Evolutionary conservation across 73 alveolate species (phyloP).

Genomic region (Stentor coeruleus): DNA sequence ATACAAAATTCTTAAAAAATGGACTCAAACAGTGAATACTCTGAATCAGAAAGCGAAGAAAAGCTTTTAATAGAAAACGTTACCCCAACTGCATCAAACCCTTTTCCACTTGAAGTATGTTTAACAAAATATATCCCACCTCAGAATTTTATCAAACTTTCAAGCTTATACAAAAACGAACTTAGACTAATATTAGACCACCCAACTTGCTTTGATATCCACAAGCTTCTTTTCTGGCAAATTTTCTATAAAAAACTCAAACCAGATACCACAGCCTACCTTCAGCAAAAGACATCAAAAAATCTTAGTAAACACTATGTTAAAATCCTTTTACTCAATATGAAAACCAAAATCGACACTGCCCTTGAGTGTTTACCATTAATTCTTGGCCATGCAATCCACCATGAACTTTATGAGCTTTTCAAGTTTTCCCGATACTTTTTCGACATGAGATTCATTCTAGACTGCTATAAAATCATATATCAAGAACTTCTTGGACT

Average conservation of each 20-base stretch:
- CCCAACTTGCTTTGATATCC: neutral
- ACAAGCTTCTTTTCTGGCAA: constrained; percentile 12
- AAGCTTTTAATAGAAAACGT: neutral
- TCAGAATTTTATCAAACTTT: neutral
- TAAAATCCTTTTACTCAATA: neutral
- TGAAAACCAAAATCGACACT: neutral
- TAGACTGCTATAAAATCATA: constrained; percentile 20
- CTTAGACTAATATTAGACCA: neutral
- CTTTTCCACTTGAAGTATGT: neutral
- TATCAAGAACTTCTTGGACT: neutral
- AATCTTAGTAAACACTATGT: neutral
- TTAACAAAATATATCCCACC: neutral
- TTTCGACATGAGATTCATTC: neutral
- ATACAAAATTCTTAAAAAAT: neutral
- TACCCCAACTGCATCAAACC: neutral
- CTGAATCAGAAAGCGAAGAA: constrained; percentile 11
- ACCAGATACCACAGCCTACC: neutral
- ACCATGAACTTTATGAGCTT: neutral
- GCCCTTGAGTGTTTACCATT: constrained; percentile 6
- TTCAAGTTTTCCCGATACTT: neutral
- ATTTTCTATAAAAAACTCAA: neutral
- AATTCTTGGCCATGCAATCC: neutral
- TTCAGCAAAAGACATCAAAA: neutral
- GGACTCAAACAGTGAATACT: neutral
- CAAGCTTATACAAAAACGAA: neutral